Base-by-base conservation (phyloP, 2,329 filamentous ascomycete species). In the Hortaea sp. region DNA sequence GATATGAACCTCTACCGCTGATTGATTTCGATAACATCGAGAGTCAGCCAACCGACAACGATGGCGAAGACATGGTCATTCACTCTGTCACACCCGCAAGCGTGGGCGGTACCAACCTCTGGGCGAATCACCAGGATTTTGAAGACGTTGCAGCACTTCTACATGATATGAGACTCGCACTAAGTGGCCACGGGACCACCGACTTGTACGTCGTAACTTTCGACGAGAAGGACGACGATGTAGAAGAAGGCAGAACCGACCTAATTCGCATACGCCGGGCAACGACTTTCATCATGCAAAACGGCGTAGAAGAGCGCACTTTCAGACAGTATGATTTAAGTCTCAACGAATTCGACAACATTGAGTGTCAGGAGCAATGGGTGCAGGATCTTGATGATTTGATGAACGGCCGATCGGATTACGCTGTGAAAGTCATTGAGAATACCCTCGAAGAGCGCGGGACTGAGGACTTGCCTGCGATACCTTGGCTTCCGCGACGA, bases 311-410 rank as follows among this genome's bases (percentile, higher is more conserved):
- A 10, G 9, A 35, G 32, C 9, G n/a, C 9, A 35, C 9, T 12
- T 35, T 35, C 32, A 12, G 9, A 9, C 9, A 35, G 32, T 35
- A 35, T 12, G 32, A 35, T 9, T 10, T 35, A 4, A 9, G n/a
- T 9, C 32, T 35, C 3, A 4, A 35, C 9, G n/a, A 9, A 35
- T 35, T 10, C 4, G 32, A 35, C n/a, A 12, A 3, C n/a, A 35
- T 35, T 35, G 32, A 35, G 9, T 10, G 32, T 9, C 32, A 9
- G 32, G 32, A 35, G 32, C 66, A 31, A 27, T 42, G 28, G 41
- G 30, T 9, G 27, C 10, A 9, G 3, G 40, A 42, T 12, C 20
- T 42, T 7, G 28, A 29, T 5, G 40, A 42, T 31, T 29, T 42
- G 6, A 31, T 42, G 5, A 29, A 12, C 7, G 40, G 40, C 12